Base-by-base conservation (phyloP, 2,329 filamentous ascomycete species). In the Fusarium tupiense region DNA sequence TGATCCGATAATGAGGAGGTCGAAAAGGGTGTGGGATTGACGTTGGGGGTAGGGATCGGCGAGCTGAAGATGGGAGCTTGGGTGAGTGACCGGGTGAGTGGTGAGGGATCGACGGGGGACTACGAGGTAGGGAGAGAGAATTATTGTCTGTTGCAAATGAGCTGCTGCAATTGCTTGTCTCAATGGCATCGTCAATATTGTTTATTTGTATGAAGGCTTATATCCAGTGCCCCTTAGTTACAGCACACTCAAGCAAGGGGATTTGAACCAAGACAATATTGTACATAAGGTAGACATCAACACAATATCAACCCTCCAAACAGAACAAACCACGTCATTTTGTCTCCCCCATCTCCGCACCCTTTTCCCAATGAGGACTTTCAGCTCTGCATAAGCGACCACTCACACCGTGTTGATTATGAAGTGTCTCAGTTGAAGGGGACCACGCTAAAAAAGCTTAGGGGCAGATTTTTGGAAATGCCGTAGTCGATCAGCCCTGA, bases 301-400 rank as follows among this genome's bases (percentile, higher is more conserved):
- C 33, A 0, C 8, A 19, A 17, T 20, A 24, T 53, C n/a, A 26
- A 8, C 24, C 46, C 41, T 33, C 65, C 65, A 68, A 47, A 47
- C 38, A 68, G 26, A 38, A 41, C 7, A 19, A 43, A 68, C 38
- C 69, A 75, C 72, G 61, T 75, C 72, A 75, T 61, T 60, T 67
- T 33, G n/a, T 52, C 29, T 63, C 20, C 12, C 19, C 37, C n/a
- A 12, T 13, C 38, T 10, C 29, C 46, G 44, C 64, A 50, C 26
- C 24, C 44, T 24, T 66, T 65, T 41, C 72, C 72, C 43, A 75
- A 74, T 61, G 47, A 53, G 63, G 72, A 38, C 44, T 73, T 73
- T 75, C 72, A 74, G 72, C 72, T 74, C 37, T 24, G 17, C 17
- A 33, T 2, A 40, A 52, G 19, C 12, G 43, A 46, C 67, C 60